Base-by-base conservation (phyloP, 1,284 basidiomycete genomes). In the Rhizoctonia solani region DNA sequence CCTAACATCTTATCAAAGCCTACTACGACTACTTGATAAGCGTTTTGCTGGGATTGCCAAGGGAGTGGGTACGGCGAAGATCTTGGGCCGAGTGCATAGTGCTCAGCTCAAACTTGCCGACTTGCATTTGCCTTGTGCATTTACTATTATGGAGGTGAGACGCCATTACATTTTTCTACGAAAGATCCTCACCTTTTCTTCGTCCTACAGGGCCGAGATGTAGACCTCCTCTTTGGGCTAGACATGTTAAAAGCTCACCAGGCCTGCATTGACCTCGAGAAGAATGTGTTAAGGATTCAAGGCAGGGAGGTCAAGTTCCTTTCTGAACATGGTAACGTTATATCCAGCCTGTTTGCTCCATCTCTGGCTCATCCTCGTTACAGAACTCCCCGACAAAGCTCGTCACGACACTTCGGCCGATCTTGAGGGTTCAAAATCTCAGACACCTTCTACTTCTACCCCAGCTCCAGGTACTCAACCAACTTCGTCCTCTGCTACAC, bases 241-340 rank as follows among this genome's bases (percentile, higher is more conserved):
- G 96, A 99, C 81, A 99, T 99, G 97, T 86, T 99, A 66, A 98
- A 96, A 78, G 90, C 95, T 1, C 93, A 98, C 75, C 95, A 98
- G 76, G 95, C 95, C 8, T 90, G 87, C 73, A 98, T 99, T 75
- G 97, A 99, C 77, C 85, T 99, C 27, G 83, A 87, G 69, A 92
- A 93, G 76, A 87, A 90, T 73, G 90, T 90, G 11, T 84, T 99
- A 16, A 83, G 95, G 29, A 96, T 99, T 68, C 89, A 94, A 78
- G 89, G 87, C 2, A 84, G 89, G 27, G 90, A 94, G 76, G 89
- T 99, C 6, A 78, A 81, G 8, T 99, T 99, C 82, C 80, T 99
- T 9, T 79, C 93, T 0, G 96, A 99, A 78, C 96, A 99, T 76
- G 92, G 98, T 63, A 3, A n/a, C n/a, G n/a, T n/a, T 25, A 42